Evolutionary conservation across 345 rosid species (phyloP).

Genomic region (Salix viminalis): DNA sequence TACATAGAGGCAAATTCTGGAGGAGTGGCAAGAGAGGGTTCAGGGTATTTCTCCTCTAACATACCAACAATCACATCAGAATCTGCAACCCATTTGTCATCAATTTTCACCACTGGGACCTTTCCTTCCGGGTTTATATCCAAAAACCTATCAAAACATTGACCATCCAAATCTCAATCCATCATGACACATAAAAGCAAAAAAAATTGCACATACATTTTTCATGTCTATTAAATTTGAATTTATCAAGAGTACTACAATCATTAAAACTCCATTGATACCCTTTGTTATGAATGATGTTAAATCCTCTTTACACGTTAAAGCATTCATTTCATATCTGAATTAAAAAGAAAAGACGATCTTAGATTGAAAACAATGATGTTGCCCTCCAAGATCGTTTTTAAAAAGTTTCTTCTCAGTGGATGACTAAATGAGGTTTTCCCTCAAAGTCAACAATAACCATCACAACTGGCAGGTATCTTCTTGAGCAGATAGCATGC

Average conservation of each 20-base stretch:
- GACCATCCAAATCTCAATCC: neutral
- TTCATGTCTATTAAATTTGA: neutral
- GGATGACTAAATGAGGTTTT: neutral
- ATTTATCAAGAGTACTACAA: neutral
- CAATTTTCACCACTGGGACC: constrained; percentile 69
- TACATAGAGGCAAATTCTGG: constrained; percentile 65
- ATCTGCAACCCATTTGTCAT: constrained; percentile 79
- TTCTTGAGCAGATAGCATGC: neutral
- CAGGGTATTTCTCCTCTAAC: constrained; percentile 82
- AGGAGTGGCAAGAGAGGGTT: constrained; percentile 62
- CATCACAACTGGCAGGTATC: neutral
- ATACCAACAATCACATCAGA: constrained; percentile 78
- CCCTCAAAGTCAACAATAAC: neutral
- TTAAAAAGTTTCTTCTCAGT: neutral
- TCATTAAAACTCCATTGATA: neutral
- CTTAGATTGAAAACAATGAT: neutral
- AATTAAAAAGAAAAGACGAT: neutral
- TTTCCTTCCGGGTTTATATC: constrained; percentile 80
- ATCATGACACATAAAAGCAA: neutral
- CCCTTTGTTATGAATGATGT: neutral
- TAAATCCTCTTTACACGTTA: neutral
- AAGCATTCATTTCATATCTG: neutral
- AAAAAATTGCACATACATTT: neutral
- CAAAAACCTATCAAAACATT: constrained; percentile 49
- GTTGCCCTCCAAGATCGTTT: neutral